Conservation (phyloP, 257 asterid species). For the Euphrasia confusa region DNA sequence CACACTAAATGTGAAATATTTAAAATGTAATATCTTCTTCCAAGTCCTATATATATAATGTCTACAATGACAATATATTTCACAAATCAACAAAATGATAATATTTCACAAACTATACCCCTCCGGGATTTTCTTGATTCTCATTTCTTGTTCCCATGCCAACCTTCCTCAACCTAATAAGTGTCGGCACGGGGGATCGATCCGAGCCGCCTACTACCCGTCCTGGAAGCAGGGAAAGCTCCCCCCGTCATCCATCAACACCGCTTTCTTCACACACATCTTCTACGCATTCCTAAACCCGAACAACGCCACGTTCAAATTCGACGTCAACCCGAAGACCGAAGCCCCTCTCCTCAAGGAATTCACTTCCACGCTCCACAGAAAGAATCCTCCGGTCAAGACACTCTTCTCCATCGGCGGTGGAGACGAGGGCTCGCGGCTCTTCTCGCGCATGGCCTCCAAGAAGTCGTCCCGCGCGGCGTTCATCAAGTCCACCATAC, state of each 20-base stretch:
- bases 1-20: too few species aligned
- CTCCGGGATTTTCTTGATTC: too few species aligned
- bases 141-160: too few species aligned
- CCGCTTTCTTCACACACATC: slow-evolving; percentile 52
- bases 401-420: slow-evolving; percentile 75
- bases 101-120: too few species aligned
- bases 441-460: slow-evolving; percentile 53
- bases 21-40: too few species aligned
- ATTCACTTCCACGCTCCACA: slow-evolving; percentile 58
- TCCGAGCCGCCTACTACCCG: too few species aligned
- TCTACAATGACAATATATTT: too few species aligned
- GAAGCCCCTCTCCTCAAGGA: slow-evolving; percentile 35
- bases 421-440: slow-evolving; percentile 27
- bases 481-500: slow-evolving; percentile 61
- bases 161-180: too few species aligned
- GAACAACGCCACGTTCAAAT: slow-evolving; percentile 38
- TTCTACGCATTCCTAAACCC: slow-evolving; percentile 70
- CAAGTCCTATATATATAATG: too few species aligned
- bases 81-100: too few species aligned
- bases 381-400: slow-evolving; percentile 37
- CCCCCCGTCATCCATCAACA: slow-evolving; percentile 48
- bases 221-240: too few species aligned
- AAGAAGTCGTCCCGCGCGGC: slow-evolving; percentile 25
- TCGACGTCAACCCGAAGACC: slow-evolving; percentile 30
- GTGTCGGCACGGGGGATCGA: too few species aligned